These are phyloP conservation scores for Brettanomyces naardenensis DNA, from an alignment of 805 yeast genomes.

Conservation along the genomic window DNA sequence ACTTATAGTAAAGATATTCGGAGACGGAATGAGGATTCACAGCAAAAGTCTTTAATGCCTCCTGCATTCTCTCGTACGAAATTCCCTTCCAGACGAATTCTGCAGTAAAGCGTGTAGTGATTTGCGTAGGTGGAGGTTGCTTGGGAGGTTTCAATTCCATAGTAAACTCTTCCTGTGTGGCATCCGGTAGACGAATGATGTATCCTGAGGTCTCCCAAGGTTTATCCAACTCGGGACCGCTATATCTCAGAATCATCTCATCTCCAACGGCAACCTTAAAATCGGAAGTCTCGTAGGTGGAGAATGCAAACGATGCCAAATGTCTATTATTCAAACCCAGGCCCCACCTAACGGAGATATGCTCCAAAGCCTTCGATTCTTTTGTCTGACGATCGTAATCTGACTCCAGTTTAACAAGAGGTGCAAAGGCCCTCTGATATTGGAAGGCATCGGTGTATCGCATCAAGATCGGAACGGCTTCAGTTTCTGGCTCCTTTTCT, in stretches of 20 bases:
- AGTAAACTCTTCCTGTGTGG: slow-evolving; percentile 59
- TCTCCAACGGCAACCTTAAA: slow-evolving; percentile 79
- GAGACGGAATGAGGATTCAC: slow-evolving; percentile 59
- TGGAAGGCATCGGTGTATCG: slow-evolving; percentile 77
- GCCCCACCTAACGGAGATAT: slow-evolving; percentile 69
- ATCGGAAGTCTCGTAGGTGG: slow-evolving; percentile 58
- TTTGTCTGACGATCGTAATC: slow-evolving; percentile 68
- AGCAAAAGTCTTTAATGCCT: slow-evolving; percentile 68
- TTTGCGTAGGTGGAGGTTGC: slow-evolving; percentile 47
- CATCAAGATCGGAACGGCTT: slow-evolving; percentile 63
- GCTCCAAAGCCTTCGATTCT: slow-evolving; percentile 72
- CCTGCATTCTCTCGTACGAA: slow-evolving; percentile 77
- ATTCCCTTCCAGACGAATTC: slow-evolving; percentile 88
- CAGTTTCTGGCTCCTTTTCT: slow-evolving; percentile 44
- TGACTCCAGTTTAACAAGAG: slow-evolving; percentile 73
- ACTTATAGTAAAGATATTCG: slow-evolving; percentile 60
- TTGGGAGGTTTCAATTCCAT: slow-evolving; percentile 50
- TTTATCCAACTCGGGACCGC: slow-evolving; percentile 40
- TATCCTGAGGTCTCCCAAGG: slow-evolving; percentile 72
- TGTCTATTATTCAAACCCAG: slow-evolving; percentile 55
- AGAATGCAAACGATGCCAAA: slow-evolving; percentile 59
- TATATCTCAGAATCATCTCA: slow-evolving; percentile 61
- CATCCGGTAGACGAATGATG: slow-evolving; percentile 63
- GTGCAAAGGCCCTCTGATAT: slow-evolving; percentile 80
- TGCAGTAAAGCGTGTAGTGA: slow-evolving; percentile 64